Conservation (phyloP, 164 flowering plant genomes). For the Nymphaea thermarum region DNA sequence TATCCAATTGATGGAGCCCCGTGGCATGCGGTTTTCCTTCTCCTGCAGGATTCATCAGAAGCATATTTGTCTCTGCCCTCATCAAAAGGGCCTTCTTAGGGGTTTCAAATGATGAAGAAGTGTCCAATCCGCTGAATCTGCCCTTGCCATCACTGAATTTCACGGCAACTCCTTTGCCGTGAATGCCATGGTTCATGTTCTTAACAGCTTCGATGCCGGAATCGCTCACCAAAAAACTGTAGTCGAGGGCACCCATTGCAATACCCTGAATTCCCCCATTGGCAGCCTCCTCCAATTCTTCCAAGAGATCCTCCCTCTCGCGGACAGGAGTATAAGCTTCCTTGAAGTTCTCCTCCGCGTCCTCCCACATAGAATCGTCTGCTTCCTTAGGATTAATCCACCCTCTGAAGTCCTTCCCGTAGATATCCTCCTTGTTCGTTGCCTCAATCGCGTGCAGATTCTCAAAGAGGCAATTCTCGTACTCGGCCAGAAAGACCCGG, state of each 20-base stretch:
- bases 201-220: conserved; percentile 92
- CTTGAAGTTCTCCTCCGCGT: conserved; percentile 46
- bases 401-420: conserved; percentile 88
- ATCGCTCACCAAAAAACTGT: conserved; percentile 79
- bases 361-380: conserved; percentile 93
- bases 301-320: conserved; percentile 42
- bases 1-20: conserved; percentile 82
- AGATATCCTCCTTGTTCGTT: conserved; percentile 60
- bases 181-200: conserved; percentile 84
- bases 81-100: conserved; percentile 76
- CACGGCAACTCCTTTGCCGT: conserved; percentile 82
- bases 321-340: conserved; percentile 31
- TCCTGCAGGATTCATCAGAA: conserved; percentile 64
- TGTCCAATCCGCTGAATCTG: not conserved
- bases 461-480: conserved; percentile 80
- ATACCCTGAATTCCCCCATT: conserved; percentile 84
- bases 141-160: conserved; percentile 28
- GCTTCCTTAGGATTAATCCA: conserved; percentile 88
- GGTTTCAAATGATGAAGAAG: conserved; percentile 16
- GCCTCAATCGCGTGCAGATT: conserved; percentile 55
- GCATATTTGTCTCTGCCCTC: conserved; percentile 90
- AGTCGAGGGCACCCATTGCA: conserved; percentile 94
- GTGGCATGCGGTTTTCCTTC: conserved; percentile 49
- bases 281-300: conserved; percentile 80
- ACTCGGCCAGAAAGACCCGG: conserved; percentile 37